These are phyloP conservation scores for Yarrowia divulgata DNA, from an alignment of 805 yeast species.

Conservation along the genomic window DNA sequence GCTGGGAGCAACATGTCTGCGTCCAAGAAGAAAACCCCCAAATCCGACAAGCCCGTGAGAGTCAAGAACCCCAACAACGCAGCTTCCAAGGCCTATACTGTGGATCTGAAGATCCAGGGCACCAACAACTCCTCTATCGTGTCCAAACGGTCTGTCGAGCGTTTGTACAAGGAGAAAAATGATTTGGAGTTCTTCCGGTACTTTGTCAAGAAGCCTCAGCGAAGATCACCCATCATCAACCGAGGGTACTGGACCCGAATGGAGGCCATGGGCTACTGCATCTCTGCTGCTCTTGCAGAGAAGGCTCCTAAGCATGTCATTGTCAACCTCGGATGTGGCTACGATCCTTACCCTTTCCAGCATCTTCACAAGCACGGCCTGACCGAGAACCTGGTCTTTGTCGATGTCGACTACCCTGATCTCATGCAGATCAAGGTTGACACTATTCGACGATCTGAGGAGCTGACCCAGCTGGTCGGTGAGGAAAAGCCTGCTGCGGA, in stretches of 20 bases:
- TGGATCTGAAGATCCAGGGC: conserved; percentile 62
- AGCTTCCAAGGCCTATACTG: conserved; percentile 19
- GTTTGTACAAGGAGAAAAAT: conserved; percentile 52
- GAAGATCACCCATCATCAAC: conserved; percentile 81
- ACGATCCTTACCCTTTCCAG: conserved; percentile 67
- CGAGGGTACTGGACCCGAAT: conserved; percentile 85
- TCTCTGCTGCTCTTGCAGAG: conserved; percentile 57
- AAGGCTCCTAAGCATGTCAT: conserved; percentile 52
- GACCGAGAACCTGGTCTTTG: conserved; percentile 55
- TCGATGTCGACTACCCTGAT: conserved; percentile 81
- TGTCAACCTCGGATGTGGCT: conserved; percentile 82
- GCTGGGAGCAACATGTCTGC: background rate
- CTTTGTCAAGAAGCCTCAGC: conserved; percentile 69
- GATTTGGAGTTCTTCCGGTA: conserved; percentile 61
- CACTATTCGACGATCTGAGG: conserved; percentile 59
- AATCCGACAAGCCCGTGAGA: background rate
- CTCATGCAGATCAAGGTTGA: conserved; percentile 62
- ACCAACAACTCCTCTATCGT: conserved; percentile 85
- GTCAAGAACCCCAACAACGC: conserved; percentile 18
- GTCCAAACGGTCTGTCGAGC: conserved; percentile 80
- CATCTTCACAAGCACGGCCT: conserved; percentile 50
- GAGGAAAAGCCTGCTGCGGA: conserved; percentile 47
- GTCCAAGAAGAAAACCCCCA: background rate
- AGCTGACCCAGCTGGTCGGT: conserved; percentile 59
- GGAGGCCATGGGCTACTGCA: conserved; percentile 66